These are phyloP conservation scores for Linderina pennispora DNA, from an alignment of 192 early-diverging fungal species.

Conservation along the genomic window DNA sequence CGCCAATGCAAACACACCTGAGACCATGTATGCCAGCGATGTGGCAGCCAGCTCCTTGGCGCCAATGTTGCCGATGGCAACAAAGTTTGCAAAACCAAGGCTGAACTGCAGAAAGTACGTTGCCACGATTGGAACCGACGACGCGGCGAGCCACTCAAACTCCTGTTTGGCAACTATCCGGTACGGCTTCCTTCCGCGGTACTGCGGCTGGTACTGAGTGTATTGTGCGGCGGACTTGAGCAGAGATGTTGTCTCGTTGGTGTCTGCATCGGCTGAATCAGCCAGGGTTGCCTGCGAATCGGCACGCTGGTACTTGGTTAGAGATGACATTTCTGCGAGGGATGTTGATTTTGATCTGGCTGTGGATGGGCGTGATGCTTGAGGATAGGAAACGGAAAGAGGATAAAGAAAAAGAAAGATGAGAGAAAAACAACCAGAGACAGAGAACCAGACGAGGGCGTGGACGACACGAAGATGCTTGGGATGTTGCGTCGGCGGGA, in stretches of 20 bases:
- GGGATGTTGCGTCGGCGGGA: too few relatives aligned
- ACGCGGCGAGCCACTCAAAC: slow-evolving; percentile 24
- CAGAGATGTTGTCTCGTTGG: slow-evolving; percentile 24
- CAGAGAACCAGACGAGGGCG: too few relatives aligned
- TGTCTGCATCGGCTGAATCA: too few relatives aligned
- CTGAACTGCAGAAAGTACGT: slow-evolving; percentile 63
- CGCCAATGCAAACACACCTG: slow-evolving; percentile 46
- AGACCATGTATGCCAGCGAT: slow-evolving; percentile 52
- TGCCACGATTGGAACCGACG: slow-evolving; percentile 46
- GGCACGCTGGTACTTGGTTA: neutral
- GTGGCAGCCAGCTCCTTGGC: slow-evolving; percentile 60
- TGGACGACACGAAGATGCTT: too few relatives aligned
- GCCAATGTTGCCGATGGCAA: slow-evolving; percentile 57
- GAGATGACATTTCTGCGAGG: too few relatives aligned
- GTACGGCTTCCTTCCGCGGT: slow-evolving; percentile 11
- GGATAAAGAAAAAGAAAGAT: too few relatives aligned
- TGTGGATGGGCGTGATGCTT: too few relatives aligned
- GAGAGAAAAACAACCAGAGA: too few relatives aligned
- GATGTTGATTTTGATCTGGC: too few relatives aligned
- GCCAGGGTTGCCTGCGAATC: neutral
- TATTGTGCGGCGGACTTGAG: slow-evolving; percentile 24
- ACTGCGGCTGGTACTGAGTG: slow-evolving; percentile 20
- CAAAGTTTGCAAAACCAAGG: slow-evolving; percentile 56
- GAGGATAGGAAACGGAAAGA: too few relatives aligned
- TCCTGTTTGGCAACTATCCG: slow-evolving; percentile 14